A percentile compares a stretch with the other conserved stretches of the same genome.
Conservation (phyloP, 257 asterid genomes). For the Jaltomata sinuosa region DNA sequence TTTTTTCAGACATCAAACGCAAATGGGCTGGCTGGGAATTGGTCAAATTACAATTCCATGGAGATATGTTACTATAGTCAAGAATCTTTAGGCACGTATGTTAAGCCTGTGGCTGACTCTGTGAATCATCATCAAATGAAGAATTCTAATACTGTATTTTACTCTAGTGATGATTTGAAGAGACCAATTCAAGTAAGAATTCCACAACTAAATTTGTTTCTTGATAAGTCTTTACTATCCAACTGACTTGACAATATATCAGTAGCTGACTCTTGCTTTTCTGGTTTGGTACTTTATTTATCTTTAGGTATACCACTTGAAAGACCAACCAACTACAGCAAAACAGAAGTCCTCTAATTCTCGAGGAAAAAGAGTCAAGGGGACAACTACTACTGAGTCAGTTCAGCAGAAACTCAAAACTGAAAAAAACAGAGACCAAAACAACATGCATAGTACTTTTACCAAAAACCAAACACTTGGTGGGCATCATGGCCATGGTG, state of each 20-base stretch:
- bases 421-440: too few relatives aligned
- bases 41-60: slow-evolving; percentile 8
- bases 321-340: slow-evolving; percentile 28
- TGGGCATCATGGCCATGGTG: slow-evolving; percentile 7
- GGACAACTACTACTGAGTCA: neutral
- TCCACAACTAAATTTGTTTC: neutral
- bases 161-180: neutral
- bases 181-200: slow-evolving; percentile 8
- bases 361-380: slow-evolving; percentile 23
- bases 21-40: neutral
- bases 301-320: slow-evolving; percentile 30
- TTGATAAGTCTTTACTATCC: neutral
- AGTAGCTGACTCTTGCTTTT: neutral
- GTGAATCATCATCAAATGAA: neutral
- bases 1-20: neutral
- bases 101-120: neutral
- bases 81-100: slow-evolving; percentile 4
- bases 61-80: neutral
- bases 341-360: slow-evolving; percentile 6
- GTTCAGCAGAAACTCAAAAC: neutral
- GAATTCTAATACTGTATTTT: neutral
- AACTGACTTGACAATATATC: neutral
- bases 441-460: neutral
- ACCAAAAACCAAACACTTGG: neutral
- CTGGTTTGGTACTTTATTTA: too few relatives aligned